These are phyloP conservation scores for Artomyces pyxidatus DNA, from an alignment of 768 basidiomycete species.

Conservation along the genomic window DNA sequence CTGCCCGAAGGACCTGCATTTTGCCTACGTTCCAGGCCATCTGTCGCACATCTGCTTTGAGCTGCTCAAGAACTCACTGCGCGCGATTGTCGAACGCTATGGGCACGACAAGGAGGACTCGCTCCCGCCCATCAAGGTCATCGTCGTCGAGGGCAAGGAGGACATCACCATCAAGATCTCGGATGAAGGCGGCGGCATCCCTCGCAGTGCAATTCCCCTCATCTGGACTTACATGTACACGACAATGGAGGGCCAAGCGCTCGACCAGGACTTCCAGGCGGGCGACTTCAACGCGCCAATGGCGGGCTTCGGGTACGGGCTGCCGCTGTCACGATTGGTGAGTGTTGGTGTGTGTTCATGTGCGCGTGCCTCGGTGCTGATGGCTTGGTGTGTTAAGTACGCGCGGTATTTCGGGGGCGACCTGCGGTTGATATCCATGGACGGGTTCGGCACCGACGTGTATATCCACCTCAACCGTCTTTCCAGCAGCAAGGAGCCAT, in stretches of 20 bases:
- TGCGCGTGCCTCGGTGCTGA: conserved; percentile 1
- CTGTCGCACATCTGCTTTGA: conserved; percentile 96
- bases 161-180: conserved; percentile 99
- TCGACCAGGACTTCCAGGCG: conserved; percentile 72
- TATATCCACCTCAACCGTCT: conserved; percentile 88
- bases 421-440: conserved; percentile 92
- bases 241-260: conserved; percentile 63
- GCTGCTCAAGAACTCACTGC: conserved; percentile 92
- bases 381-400: conserved; percentile 66
- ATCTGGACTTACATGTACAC: conserved; percentile 99
- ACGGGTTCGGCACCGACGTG: conserved; percentile 93
- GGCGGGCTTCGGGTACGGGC: conserved; percentile 94
- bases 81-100: conserved; percentile 90
- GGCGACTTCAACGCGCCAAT: conserved; percentile 96
- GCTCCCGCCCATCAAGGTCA: conserved; percentile 89
- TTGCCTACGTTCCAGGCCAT: conserved; percentile 95
- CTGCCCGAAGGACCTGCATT: conserved; percentile 78
- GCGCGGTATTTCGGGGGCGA: conserved; percentile 95
- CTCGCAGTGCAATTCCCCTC: conserved; percentile 79
- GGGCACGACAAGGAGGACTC: conserved; percentile 70
- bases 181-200: conserved; percentile 95
- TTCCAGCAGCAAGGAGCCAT: conserved; percentile 73
- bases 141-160: conserved; percentile 95
- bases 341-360: conserved; percentile 20
- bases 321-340: conserved; percentile 87